phyloP scores from a whole-genome alignment of 108 stramenopile genomes.

The Cyclotella baltica region DNA sequence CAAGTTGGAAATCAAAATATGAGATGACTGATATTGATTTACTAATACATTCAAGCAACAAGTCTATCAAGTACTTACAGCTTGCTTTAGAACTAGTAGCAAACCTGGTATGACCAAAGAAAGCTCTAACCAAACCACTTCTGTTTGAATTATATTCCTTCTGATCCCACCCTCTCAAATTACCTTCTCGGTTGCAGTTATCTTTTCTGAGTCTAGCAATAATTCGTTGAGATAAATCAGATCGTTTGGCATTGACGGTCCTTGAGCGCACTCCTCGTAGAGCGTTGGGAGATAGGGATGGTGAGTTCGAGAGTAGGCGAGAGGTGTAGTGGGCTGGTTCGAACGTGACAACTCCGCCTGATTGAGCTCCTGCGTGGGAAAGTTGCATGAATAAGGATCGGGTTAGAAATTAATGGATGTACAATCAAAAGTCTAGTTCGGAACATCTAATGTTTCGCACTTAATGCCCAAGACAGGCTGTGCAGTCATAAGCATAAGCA shows the following conservation, averaged over 20 bases:
- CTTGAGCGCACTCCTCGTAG: constrained; percentile 67
- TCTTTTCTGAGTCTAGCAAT: constrained; percentile 53
- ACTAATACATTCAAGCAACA: too few relatives aligned
- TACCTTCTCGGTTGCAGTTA: constrained; percentile 32
- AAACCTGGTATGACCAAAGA: constrained; percentile 83
- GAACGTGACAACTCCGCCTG: constrained; percentile 76
- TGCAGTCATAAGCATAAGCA: too few relatives aligned
- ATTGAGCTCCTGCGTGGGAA: constrained; percentile 64
- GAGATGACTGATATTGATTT: neutral
- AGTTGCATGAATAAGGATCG: neutral
- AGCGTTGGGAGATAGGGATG: constrained; percentile 6
- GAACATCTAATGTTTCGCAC: neutral
- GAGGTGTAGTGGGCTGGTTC: constrained; percentile 37
- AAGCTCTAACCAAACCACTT: constrained; percentile 42
- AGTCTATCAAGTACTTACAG: too few relatives aligned
- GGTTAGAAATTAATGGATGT: neutral
- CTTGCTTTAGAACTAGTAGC: constrained; percentile 77
- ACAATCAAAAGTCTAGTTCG: neutral
- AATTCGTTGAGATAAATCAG: constrained; percentile 66
- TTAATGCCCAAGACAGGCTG: too few relatives aligned
- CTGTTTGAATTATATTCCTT: constrained; percentile 22
- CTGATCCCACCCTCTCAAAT: constrained; percentile 46
- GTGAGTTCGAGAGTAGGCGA: constrained; percentile 14
- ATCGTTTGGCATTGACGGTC: constrained; percentile 85
- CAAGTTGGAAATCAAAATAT: neutral